phyloP scores from a whole-genome alignment of 306 rosid genomes.

The Fragaria iinumae region DNA sequence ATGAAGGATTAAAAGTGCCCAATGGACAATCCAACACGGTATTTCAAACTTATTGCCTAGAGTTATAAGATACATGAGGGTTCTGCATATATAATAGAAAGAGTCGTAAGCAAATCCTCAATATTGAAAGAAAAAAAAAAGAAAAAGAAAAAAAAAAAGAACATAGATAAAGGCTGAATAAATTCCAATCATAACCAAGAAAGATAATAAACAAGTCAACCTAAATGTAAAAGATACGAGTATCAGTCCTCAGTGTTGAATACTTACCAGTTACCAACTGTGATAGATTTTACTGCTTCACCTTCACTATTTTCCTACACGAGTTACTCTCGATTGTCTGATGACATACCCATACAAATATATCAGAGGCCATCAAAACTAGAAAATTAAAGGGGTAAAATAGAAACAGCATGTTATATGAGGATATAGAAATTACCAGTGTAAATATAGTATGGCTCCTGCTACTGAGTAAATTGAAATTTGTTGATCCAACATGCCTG shows the following conservation, averaged over 20 bases:
- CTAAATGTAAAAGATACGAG: conserved; percentile 16
- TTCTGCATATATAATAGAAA: conserved; percentile 67
- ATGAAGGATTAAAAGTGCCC: conserved; percentile 8
- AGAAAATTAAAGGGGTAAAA: not conserved
- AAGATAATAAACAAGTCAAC: conserved; percentile 19
- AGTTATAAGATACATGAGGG: conserved; percentile 98
- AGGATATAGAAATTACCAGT: conserved; percentile 52
- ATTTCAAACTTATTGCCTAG: conserved; percentile 48
- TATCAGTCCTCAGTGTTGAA: conserved; percentile 2
- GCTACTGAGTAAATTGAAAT: conserved; percentile 94
- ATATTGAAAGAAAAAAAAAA: not conserved
- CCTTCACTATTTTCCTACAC: conserved; percentile 82
- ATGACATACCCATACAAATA: conserved; percentile 27
- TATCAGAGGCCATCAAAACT: not conserved
- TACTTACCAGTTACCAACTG: conserved; percentile 61
- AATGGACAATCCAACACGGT: not conserved
- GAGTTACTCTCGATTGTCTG: conserved; percentile 96
- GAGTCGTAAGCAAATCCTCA: conserved; percentile 32
- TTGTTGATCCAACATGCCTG: conserved; percentile 97
- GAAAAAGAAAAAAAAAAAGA: not conserved
- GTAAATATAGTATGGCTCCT: conserved; percentile 98
- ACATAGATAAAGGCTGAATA: conserved; percentile 8
- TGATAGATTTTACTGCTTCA: conserved; percentile 84
- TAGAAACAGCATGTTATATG: conserved; percentile 18
- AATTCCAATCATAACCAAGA: conserved; percentile 18